Percentiles rank a stretch among this genome's conserved stretches.
These are phyloP conservation scores for Nelumbo lutea DNA, from an alignment of 164 flowering plant species.

Conservation along the genomic window DNA sequence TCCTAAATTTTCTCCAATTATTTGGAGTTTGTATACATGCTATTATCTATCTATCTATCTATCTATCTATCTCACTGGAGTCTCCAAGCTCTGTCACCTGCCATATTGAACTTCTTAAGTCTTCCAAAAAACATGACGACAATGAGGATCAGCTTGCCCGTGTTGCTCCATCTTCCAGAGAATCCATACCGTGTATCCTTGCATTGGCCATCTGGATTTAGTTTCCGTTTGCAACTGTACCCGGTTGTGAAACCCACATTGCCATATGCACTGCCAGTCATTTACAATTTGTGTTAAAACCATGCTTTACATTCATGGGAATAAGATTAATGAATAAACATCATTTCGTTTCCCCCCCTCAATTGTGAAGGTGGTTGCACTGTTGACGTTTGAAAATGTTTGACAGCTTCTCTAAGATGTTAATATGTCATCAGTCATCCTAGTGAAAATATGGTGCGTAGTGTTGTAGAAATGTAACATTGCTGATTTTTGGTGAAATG, in stretches of 20 bases:
- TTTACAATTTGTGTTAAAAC: neutral
- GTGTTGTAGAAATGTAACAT: too few relatives aligned
- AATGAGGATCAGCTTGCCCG: conserved; percentile 53
- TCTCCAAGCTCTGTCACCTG: conserved; percentile 59
- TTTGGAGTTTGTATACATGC: too few relatives aligned
- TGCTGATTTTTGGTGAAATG: too few relatives aligned
- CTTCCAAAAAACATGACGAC: conserved; percentile 71
- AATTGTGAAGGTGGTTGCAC: too few relatives aligned
- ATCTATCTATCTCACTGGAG: conserved; percentile 15
- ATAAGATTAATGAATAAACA: too few relatives aligned
- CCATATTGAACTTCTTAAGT: conserved; percentile 49
- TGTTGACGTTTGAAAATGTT: too few relatives aligned
- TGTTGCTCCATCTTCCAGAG: conserved; percentile 52
- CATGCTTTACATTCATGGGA: neutral
- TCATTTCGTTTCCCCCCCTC: too few relatives aligned
- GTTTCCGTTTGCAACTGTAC: conserved; percentile 48
- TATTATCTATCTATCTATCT: neutral
- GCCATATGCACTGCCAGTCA: conserved; percentile 63
- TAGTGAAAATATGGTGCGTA: too few relatives aligned
- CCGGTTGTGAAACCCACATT: conserved; percentile 68
- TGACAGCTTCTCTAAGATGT: too few relatives aligned
- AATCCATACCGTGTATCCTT: conserved; percentile 49
- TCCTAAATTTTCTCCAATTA: too few relatives aligned
- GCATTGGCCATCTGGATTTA: conserved; percentile 32
- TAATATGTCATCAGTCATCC: too few relatives aligned